Evolutionary conservation across 2,329 filamentous ascomycete species (phyloP).

Genomic region (Colletotrichum liaoningense): DNA sequence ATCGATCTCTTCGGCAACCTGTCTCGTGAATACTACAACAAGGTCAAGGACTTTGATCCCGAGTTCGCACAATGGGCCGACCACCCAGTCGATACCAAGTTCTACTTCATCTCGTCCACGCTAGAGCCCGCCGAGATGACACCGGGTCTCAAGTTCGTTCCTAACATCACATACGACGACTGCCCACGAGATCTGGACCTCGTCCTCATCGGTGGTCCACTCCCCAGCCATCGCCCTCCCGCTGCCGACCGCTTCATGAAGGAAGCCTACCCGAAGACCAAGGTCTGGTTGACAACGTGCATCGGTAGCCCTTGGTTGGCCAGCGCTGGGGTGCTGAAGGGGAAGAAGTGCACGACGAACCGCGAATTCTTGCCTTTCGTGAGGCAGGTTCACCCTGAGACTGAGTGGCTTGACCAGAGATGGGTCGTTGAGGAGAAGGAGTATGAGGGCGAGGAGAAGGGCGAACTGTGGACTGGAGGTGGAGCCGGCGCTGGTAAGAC

Average conservation of each 20-base stretch:
- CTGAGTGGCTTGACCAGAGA: conserved; percentile 51
- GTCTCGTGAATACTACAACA: conserved; percentile 39
- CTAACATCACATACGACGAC: conserved; percentile 52
- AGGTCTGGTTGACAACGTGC: conserved; percentile 51
- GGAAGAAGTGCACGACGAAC: conserved; percentile 53
- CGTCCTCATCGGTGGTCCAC: conserved; percentile 50
- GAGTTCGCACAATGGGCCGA: conserved; percentile 36
- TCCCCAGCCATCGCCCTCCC: conserved; percentile 44
- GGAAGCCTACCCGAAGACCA: conserved; percentile 48
- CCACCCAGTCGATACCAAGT: conserved; percentile 45
- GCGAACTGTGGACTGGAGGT: conserved; percentile 51
- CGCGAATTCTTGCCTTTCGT: conserved; percentile 42
- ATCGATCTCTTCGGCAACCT: conserved; percentile 53
- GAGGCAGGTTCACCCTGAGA: conserved; percentile 43
- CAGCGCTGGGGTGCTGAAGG: conserved; percentile 47
- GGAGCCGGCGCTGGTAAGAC: conserved; percentile 49
- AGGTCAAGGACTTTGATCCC: conserved; percentile 39
- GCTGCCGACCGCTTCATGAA: conserved; percentile 48
- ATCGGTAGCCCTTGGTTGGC: conserved; percentile 53
- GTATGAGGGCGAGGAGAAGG: conserved; percentile 40
- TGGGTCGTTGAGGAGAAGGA: conserved; percentile 51
- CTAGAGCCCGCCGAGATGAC: conserved; percentile 46
- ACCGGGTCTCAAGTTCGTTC: conserved; percentile 45
- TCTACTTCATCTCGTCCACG: conserved; percentile 51
- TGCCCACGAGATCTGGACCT: conserved; percentile 55